Evolutionary conservation across 2,329 filamentous ascomycete genomes (phyloP).

Genomic region (Diaporthe eres): DNA sequence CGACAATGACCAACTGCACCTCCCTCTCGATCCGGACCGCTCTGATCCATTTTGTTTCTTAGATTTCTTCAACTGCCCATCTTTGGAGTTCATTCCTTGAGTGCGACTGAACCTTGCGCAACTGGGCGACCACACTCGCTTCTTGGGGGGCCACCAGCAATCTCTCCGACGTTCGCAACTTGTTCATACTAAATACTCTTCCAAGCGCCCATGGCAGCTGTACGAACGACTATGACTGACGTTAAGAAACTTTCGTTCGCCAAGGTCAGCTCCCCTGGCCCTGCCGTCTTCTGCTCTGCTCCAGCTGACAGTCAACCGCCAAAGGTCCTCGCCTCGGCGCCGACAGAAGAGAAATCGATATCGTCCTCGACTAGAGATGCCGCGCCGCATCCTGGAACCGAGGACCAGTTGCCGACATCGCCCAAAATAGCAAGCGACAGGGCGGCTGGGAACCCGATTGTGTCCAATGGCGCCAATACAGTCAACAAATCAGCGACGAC

Average conservation of each 20-base stretch:
- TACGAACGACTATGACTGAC: slow-evolving; percentile 61
- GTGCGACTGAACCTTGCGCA: slow-evolving; percentile 39
- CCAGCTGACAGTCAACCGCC: slow-evolving; percentile 25
- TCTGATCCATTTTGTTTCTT: slow-evolving; percentile 69
- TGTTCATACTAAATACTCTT: slow-evolving; percentile 43
- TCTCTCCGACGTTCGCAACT: slow-evolving; percentile 47
- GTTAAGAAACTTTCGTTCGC: slow-evolving; percentile 78
- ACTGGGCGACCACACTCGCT: slow-evolving; percentile 44
- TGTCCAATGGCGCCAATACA: slow-evolving; percentile 8
- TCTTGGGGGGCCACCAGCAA: slow-evolving; percentile 46
- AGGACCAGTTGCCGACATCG: slow-evolving; percentile 4
- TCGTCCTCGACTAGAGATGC: slow-evolving; percentile 47
- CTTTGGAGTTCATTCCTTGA: slow-evolving; percentile 41
- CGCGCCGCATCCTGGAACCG: not conserved
- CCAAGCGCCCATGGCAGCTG: slow-evolving; percentile 60
- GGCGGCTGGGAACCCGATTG: not conserved
- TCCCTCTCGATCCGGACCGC: slow-evolving; percentile 64
- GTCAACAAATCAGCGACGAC: slow-evolving; percentile 19
- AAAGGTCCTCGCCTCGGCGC: slow-evolving; percentile 45
- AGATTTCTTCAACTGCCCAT: slow-evolving; percentile 54
- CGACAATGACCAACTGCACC: slow-evolving; percentile 70
- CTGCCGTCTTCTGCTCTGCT: slow-evolving; percentile 5
- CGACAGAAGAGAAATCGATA: slow-evolving; percentile 52
- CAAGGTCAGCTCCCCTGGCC: slow-evolving; percentile 68
- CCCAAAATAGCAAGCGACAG: slow-evolving; percentile 19